A percentile compares a stretch with the other conserved stretches of the same genome.
These are phyloP conservation scores for Phialophora tarda DNA, from an alignment of 2,329 filamentous ascomycete species.

Conservation along the genomic window DNA sequence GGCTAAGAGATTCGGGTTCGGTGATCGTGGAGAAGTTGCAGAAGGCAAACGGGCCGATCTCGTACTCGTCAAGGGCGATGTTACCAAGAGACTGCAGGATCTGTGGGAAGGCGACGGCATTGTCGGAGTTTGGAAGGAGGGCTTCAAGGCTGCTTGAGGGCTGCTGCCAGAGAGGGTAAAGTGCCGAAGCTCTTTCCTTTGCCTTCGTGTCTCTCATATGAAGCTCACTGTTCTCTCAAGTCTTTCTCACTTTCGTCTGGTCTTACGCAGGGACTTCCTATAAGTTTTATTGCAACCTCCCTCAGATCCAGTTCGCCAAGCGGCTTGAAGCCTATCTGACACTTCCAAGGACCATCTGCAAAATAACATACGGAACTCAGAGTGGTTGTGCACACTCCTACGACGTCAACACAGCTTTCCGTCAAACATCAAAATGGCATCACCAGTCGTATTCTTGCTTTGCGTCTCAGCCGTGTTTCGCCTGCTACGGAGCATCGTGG, in stretches of 20 bases:
- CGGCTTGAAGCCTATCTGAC: neutral
- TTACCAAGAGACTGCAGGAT: slow-evolving; percentile 32
- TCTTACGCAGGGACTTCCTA: neutral
- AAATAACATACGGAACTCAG: neutral
- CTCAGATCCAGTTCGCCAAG: neutral
- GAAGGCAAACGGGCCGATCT: slow-evolving; percentile 39
- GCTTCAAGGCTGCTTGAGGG: slow-evolving; percentile 30
- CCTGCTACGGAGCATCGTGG: neutral
- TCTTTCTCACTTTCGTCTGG: neutral
- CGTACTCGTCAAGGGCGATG: slow-evolving; percentile 39
- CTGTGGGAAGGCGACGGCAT: slow-evolving; percentile 37
- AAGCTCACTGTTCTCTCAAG: neutral
- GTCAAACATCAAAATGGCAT: neutral
- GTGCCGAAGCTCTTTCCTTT: neutral
- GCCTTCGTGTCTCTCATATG: neutral
- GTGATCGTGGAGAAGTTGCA: slow-evolving; percentile 42
- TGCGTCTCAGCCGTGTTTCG: neutral
- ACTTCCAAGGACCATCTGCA: neutral
- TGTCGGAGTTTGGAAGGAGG: slow-evolving; percentile 38
- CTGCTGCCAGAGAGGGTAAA: neutral
- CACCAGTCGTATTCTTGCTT: neutral
- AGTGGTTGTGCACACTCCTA: neutral
- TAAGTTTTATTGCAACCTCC: neutral
- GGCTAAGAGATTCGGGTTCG: slow-evolving; percentile 40
- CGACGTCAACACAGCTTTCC: neutral